Percentiles rank a stretch among this genome's conserved stretches.
phyloP scores from a whole-genome alignment of 306 rosid genomes.

The Vigna nakashimae region DNA sequence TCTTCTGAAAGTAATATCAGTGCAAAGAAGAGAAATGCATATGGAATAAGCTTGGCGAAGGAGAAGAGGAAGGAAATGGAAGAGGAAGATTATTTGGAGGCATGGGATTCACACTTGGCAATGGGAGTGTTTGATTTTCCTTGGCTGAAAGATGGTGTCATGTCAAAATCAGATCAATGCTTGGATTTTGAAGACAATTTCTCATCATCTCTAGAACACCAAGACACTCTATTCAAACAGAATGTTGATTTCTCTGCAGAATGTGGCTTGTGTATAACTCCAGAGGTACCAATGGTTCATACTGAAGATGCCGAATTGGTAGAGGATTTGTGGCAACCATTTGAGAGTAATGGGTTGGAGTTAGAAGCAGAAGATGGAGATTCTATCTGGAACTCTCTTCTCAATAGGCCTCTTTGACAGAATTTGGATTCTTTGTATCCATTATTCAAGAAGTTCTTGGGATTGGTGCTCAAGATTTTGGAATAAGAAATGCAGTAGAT shows the following conservation, averaged over 20 bases:
- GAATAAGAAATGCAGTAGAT: neutral
- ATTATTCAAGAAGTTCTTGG: neutral
- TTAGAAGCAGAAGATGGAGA: conserved; percentile 58
- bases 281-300: conserved; percentile 46
- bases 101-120: conserved; percentile 46
- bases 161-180: conserved; percentile 60
- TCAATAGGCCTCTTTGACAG: conserved; percentile 52
- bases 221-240: conserved; percentile 34
- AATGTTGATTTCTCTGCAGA: conserved; percentile 51
- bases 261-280: conserved; percentile 44
- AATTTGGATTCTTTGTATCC: neutral
- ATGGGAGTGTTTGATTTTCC: conserved; percentile 89
- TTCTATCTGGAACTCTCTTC: conserved; percentile 65
- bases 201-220: conserved; percentile 50
- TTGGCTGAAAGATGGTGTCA: conserved; percentile 87
- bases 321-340: conserved; percentile 48
- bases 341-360: conserved; percentile 54
- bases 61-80: conserved; percentile 38
- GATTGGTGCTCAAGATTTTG: neutral
- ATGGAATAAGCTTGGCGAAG: conserved; percentile 28
- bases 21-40: conserved; percentile 53
- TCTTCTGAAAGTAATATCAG: conserved; percentile 36
- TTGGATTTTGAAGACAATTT: conserved; percentile 68
- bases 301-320: conserved; percentile 49
- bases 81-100: conserved; percentile 39